phyloP scores from a whole-genome alignment of 495 filamentous ascomycete species.

The Penicillium mononematosum region DNA sequence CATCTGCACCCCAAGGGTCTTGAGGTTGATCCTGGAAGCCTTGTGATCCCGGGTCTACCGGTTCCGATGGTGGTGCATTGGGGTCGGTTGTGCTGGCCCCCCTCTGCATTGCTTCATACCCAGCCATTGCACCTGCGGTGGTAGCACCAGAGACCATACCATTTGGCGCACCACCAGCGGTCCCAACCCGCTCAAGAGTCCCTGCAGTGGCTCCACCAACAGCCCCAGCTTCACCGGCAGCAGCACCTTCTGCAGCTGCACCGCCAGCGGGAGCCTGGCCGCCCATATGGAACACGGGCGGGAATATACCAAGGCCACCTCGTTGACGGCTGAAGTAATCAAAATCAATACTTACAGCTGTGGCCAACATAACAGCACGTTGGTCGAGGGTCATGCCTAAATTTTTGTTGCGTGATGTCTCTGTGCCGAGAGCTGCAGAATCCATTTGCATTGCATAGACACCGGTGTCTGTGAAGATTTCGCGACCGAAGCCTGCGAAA shows the following conservation, averaged over 20 bases:
- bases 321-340: constrained; percentile 70
- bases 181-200: constrained; percentile 24
- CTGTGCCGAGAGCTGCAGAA: constrained; percentile 48
- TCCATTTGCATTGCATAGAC: constrained; percentile 72
- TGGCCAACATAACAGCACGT: constrained; percentile 69
- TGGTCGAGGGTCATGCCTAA: constrained; percentile 68
- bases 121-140: constrained; percentile 60
- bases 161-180: constrained; percentile 41
- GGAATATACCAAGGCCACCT: constrained; percentile 45
- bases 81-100: constrained; percentile 39
- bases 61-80: constrained; percentile 18
- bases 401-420: constrained; percentile 31
- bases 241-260: constrained; percentile 39
- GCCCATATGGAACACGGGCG: constrained; percentile 52
- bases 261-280: constrained; percentile 49
- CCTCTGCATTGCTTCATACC: constrained; percentile 63
- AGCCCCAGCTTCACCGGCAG: constrained; percentile 38
- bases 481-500: constrained; percentile 66
- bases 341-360: constrained; percentile 68
- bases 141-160: constrained; percentile 43
- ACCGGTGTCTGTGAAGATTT: constrained; percentile 70
- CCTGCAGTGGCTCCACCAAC: constrained; percentile 41
- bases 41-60: constrained; percentile 17
- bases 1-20: constrained; percentile 38
- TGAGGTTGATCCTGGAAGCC: constrained; percentile 30